phyloP scores from a whole-genome alignment of 2,329 filamentous ascomycete genomes.

The Exophiala mesophila region DNA sequence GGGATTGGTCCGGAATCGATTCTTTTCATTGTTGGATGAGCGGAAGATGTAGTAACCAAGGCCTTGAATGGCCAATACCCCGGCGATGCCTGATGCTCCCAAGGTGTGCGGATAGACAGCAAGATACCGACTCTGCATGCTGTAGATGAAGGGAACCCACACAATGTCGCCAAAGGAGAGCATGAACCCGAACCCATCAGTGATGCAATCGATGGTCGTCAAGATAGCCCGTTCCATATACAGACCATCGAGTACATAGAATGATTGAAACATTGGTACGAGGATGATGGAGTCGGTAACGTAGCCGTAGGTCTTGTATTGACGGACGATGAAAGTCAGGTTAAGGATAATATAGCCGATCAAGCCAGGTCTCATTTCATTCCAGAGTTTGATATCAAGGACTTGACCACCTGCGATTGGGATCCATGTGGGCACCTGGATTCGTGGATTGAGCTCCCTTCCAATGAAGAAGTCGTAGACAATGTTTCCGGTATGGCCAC shows the following conservation, averaged over 20 bases:
- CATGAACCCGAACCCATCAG: conserved; percentile 94
- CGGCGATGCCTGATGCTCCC: conserved; percentile 60
- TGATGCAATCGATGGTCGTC: conserved; percentile 91
- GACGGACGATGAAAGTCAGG: conserved; percentile 76
- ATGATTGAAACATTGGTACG: conserved; percentile 67
- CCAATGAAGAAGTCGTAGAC: conserved; percentile 97
- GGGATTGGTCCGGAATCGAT: conserved; percentile 83
- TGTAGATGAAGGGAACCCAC: conserved; percentile 90
- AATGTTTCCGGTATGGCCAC: conserved; percentile 76
- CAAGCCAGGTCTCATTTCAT: conserved; percentile 87
- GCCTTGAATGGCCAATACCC: conserved; percentile 62
- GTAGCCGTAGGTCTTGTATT: conserved; percentile 78
- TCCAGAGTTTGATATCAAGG: conserved; percentile 84
- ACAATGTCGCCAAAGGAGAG: conserved; percentile 85
- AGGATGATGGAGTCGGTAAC: conserved; percentile 83
- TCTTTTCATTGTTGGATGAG: conserved; percentile 90
- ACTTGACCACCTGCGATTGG: conserved; percentile 67
- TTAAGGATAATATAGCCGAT: conserved; percentile 85
- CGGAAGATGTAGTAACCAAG: conserved; percentile 89
- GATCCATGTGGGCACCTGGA: conserved; percentile 50
- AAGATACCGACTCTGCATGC: conserved; percentile 77
- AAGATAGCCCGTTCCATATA: conserved; percentile 85
- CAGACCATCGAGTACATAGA: conserved; percentile 80
- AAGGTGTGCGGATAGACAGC: conserved; percentile 76
- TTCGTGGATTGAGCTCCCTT: conserved; percentile 85